phyloP scores from a whole-genome alignment of 1,284 basidiomycete genomes.

The Neotropicomus parvogracilis region DNA sequence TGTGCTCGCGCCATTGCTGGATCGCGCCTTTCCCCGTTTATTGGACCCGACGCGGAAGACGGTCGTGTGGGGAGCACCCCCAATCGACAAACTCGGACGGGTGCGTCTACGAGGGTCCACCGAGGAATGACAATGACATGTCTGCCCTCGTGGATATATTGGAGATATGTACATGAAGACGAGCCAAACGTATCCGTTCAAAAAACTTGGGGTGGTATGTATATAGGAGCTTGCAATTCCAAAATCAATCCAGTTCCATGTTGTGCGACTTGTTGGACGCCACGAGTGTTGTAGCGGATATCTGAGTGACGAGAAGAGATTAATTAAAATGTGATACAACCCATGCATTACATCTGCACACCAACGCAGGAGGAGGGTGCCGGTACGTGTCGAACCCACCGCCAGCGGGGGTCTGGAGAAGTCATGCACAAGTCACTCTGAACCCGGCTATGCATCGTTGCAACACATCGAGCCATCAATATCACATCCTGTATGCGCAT shows the following conservation, averaged over 20 bases:
- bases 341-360: constrained; percentile 53
- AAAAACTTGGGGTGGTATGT: constrained; percentile 3
- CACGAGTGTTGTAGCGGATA: background rate
- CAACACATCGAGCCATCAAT: background rate
- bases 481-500: background rate
- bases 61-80: constrained; percentile 66
- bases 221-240: background rate
- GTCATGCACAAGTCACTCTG: constrained; percentile 38
- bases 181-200: too few species aligned
- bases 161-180: background rate
- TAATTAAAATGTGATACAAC: constrained; percentile 11
- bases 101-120: constrained; percentile 24
- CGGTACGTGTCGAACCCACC: constrained; percentile 21
- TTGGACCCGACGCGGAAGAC: constrained; percentile 60
- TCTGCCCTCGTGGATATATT: constrained; percentile 1
- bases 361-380: constrained; percentile 41
- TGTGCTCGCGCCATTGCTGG: constrained; percentile 45
- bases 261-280: too few species aligned
- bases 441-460: background rate
- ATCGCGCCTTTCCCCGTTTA: constrained; percentile 44
- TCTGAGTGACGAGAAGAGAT: background rate
- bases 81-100: constrained; percentile 54
- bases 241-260: constrained; percentile 6
- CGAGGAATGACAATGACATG: background rate
- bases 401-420: constrained; percentile 58